Percentiles rank a stretch among this genome's conserved stretches.
Conservation (phyloP, 2,329 filamentous ascomycete genomes). For the Epichloe aotearoae region DNA sequence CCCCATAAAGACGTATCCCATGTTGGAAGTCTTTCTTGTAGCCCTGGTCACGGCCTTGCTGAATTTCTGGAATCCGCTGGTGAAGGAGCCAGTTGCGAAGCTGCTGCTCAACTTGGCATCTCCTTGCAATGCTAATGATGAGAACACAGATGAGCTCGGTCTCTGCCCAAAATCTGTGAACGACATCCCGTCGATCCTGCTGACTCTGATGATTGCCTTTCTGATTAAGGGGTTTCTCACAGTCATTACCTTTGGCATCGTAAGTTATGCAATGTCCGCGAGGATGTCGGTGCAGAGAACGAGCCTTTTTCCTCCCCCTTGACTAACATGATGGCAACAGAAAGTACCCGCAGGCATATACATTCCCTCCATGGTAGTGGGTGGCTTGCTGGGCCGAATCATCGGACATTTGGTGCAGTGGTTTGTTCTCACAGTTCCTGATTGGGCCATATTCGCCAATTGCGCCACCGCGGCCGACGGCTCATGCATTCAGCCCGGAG, state of each 20-base stretch:
- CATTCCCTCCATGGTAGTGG: constrained; percentile 96
- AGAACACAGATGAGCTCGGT: constrained; percentile 50
- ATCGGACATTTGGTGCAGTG: constrained; percentile 80
- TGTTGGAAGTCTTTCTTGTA: constrained; percentile 80
- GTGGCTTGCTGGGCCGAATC: constrained; percentile 78
- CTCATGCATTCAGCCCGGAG: constrained; percentile 87
- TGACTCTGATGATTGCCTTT: constrained; percentile 63
- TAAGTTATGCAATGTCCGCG: constrained; percentile 22
- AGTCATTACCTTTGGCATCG: constrained; percentile 81
- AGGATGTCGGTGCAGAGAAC: too few species aligned
- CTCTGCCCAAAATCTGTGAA: constrained; percentile 62
- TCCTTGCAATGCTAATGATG: constrained; percentile 62
- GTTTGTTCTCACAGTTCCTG: constrained; percentile 59
- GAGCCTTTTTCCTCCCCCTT: too few species aligned
- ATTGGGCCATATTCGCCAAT: constrained; percentile 58
- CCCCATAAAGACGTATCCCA: constrained; percentile 67
- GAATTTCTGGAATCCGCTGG: constrained; percentile 89
- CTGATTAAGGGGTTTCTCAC: constrained; percentile 84
- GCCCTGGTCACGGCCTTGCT: constrained; percentile 71
- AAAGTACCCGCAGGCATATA: constrained; percentile 97
- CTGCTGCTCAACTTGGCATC: constrained; percentile 81
- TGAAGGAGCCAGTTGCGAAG: constrained; percentile 79
- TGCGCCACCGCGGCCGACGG: constrained; percentile 61
- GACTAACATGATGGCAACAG: constrained; percentile 19
- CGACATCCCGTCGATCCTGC: constrained; percentile 66